Percentiles rank a stretch among this genome's conserved stretches.
Evolutionary conservation across 2,329 filamentous ascomycete genomes (phyloP).

Genomic region (Fusarium sp.): DNA sequence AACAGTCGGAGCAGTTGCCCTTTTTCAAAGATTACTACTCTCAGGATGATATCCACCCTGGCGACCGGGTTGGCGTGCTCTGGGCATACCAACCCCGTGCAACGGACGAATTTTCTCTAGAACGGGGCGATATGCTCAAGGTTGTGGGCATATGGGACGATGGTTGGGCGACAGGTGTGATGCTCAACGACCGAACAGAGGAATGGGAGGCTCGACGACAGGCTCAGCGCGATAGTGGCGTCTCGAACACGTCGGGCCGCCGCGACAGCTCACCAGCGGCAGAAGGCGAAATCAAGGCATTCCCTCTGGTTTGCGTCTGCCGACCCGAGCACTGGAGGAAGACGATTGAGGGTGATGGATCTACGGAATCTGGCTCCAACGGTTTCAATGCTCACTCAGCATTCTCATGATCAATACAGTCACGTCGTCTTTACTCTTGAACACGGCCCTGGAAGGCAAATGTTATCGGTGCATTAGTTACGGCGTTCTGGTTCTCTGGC

Average conservation of each 20-base stretch:
- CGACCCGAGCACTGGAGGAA: constrained; percentile 96
- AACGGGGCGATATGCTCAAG: constrained; percentile 98
- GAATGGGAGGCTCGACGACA: constrained; percentile 87
- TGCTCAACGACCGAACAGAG: constrained; percentile 86
- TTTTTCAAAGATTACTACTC: constrained; percentile 99
- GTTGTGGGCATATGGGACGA: constrained; percentile 99
- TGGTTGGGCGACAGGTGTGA: constrained; percentile 95
- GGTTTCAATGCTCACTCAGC: constrained; percentile 46
- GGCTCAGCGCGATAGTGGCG: constrained; percentile 90
- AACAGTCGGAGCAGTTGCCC: constrained; percentile 93
- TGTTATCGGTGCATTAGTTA: constrained; percentile 54
- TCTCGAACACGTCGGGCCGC: constrained; percentile 82
- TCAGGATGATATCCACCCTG: constrained; percentile 93
- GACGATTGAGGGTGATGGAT: constrained; percentile 91
- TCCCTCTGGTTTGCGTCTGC: constrained; percentile 96
- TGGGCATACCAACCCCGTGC: constrained; percentile 98
- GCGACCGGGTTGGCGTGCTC: constrained; percentile 89
- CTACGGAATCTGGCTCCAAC: constrained; percentile 73
- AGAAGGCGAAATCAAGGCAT: constrained; percentile 92
- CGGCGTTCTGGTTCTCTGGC: constrained; percentile 54
- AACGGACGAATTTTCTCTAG: constrained; percentile 91
- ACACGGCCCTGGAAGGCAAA: constrained; percentile 46
- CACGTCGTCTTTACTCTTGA: constrained; percentile 48
- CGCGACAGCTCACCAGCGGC: constrained; percentile 74
- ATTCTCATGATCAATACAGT: constrained; percentile 48